phyloP scores from a whole-genome alignment of 2,329 filamentous ascomycete species.

The Apiospora rasikravindrae region DNA sequence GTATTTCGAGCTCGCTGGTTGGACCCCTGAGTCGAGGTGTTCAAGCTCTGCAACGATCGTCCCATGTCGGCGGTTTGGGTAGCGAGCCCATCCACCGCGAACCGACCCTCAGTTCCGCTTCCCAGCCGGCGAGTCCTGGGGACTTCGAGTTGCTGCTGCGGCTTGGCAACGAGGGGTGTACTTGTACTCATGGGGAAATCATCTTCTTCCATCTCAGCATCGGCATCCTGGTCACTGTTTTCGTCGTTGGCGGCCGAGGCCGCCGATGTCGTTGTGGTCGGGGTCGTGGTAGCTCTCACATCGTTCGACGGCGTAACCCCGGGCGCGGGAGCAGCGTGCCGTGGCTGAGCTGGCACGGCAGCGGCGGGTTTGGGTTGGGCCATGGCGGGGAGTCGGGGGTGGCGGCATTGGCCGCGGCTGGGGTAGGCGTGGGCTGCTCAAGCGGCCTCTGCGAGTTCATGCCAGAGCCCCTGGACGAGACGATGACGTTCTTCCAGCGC shows the following conservation, averaged over 20 bases:
- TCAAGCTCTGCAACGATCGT: slow-evolving; percentile 54
- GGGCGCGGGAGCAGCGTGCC: slow-evolving; percentile 16
- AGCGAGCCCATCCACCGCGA: slow-evolving; percentile 49
- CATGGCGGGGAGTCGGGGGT: slow-evolving; percentile 26
- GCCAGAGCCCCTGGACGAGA: slow-evolving; percentile 54
- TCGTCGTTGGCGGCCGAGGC: slow-evolving; percentile 46
- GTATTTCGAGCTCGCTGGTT: slow-evolving; percentile 40
- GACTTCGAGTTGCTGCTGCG: slow-evolving; percentile 49
- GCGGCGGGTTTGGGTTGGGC: slow-evolving; percentile 25
- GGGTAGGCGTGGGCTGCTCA: slow-evolving; percentile 39
- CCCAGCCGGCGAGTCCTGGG: slow-evolving; percentile 46
- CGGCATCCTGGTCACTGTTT: slow-evolving; percentile 50
- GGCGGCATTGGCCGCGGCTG: slow-evolving; percentile 30
- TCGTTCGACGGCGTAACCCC: not conserved
- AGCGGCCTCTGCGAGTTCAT: slow-evolving; percentile 58
- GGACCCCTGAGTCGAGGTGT: slow-evolving; percentile 42
- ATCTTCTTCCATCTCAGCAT: slow-evolving; percentile 62
- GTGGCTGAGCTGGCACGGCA: slow-evolving; percentile 26
- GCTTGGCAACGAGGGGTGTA: slow-evolving; percentile 45
- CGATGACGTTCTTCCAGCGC: slow-evolving; percentile 66
- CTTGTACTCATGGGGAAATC: slow-evolving; percentile 57
- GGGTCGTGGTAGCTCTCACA: slow-evolving; percentile 17
- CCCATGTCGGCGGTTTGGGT: slow-evolving; percentile 47
- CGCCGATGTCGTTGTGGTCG: slow-evolving; percentile 25
- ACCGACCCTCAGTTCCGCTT: slow-evolving; percentile 42